Evolutionary conservation across 768 basidiomycete genomes (phyloP), one percentile per base, ranked within the genome.

Genomic region (Udeniomyces megalosporus): DNA sequence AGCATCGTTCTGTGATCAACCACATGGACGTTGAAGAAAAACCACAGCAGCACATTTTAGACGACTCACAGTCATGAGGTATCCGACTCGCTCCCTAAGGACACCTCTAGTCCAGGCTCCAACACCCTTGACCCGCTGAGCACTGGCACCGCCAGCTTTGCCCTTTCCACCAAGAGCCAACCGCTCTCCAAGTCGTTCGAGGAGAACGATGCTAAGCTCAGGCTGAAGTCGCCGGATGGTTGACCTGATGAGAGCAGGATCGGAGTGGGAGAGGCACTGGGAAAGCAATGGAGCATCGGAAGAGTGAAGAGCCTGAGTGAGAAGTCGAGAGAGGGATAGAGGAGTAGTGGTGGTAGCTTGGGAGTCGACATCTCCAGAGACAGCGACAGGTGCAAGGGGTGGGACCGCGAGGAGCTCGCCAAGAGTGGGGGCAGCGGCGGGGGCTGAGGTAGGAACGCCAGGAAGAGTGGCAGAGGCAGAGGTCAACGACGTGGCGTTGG

Each of bases 251-350:
- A 99, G 77, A 2, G 76, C 72, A n/a, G 79, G 76, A 68, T 92
- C 84, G 20, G 88, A 85, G 73, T 96, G 87, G 0, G 81, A 77
- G 32, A 93, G 75, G 74, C 91, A 93, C 28, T 84, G 84, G 70
- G 95, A 88, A 64, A 97, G 76, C 42, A 97, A 76, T 11, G 82
- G 81, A 2, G 86, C 80, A 76, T 99, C 95, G 22, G 86, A 84
- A 0, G 95, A 96, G 72, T 99, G 95, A 29, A 99, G 75, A 0
- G 95, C 93, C 75, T 99, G 95, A 62, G 93, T 87, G 53, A 99
- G 79, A 29, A 93, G 92, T 60, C 90, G 84, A 29, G 93, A 88
- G 63, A 97, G 80, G 0, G 93, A 92, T 66, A 62, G 55, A n/a
- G 61, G 56, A 14, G 34, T 56, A 26, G 47, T 49, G 20, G 49